Conservation (phyloP, 495 filamentous ascomycete genomes). For the Echria macrotheca region DNA sequence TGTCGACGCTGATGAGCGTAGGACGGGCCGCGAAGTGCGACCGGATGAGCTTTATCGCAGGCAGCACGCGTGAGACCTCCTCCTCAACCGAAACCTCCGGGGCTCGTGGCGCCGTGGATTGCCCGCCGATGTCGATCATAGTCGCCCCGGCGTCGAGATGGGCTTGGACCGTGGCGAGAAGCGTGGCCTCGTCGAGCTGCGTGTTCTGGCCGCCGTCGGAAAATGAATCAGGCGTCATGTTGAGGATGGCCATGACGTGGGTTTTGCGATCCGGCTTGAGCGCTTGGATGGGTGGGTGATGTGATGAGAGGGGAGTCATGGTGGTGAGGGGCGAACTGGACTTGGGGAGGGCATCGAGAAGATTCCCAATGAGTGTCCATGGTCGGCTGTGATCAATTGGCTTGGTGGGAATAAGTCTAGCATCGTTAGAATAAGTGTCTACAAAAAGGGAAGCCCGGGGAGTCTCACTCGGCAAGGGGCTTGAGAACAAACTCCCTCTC, state of each 20-base stretch:
- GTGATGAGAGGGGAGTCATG: constrained; percentile 59
- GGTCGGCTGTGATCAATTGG: constrained; percentile 42
- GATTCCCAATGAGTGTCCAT: constrained; percentile 48
- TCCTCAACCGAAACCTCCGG: constrained; percentile 59
- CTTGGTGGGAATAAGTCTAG: constrained; percentile 60
- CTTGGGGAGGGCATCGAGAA: constrained; percentile 59
- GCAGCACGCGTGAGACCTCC: constrained; percentile 72
- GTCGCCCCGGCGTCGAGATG: constrained; percentile 65
- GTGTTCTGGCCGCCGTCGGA: constrained; percentile 76
- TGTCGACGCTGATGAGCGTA: constrained; percentile 80
- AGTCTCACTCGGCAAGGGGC: constrained; percentile 75
- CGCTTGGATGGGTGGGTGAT: constrained; percentile 55
- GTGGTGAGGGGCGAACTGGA: constrained; percentile 54
- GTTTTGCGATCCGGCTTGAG: constrained; percentile 62
- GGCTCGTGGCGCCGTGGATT: constrained; percentile 79
- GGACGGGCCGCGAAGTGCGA: constrained; percentile 54
- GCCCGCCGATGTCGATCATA: constrained; percentile 89
- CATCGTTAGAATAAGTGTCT: too few relatives aligned
- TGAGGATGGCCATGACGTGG: constrained; percentile 88
- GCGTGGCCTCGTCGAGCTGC: constrained; percentile 16
- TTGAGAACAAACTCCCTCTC: constrained; percentile 92
- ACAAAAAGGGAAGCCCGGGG: neutral
- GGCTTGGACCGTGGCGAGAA: constrained; percentile 43
- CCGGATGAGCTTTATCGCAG: constrained; percentile 69
- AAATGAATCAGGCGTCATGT: constrained; percentile 95